Conservation (phyloP, 805 yeast genomes). For the Priceomyces haplophilus region DNA sequence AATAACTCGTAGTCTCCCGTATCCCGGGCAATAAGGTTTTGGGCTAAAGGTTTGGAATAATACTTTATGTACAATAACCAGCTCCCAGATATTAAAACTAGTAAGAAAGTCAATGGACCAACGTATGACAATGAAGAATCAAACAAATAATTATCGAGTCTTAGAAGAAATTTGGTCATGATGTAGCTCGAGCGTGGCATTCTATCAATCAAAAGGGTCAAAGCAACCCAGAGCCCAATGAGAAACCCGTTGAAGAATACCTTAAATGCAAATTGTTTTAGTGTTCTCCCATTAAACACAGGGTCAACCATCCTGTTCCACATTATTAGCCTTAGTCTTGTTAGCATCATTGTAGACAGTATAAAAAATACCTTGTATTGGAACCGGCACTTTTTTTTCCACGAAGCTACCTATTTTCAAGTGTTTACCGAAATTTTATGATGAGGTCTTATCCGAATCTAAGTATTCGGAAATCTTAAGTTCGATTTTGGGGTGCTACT, state of each 20-base stretch:
- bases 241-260: slow-evolving; percentile 4
- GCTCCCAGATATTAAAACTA: slow-evolving; percentile 19
- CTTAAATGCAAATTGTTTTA: not conserved
- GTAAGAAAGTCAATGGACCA: slow-evolving; percentile 10
- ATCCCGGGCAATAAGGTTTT: not conserved
- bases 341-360: not conserved
- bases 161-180: slow-evolving; percentile 49
- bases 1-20: slow-evolving; percentile 1
- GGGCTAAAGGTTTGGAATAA: not conserved
- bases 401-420: not conserved
- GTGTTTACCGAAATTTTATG: not conserved
- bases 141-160: slow-evolving; percentile 42
- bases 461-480: not conserved
- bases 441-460: too few relatives aligned
- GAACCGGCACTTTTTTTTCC: not conserved
- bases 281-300: slow-evolving; percentile 4
- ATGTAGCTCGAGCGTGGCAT: slow-evolving; percentile 48
- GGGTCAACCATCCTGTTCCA: slow-evolving; percentile 2
- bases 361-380: not conserved
- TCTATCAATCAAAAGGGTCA: slow-evolving; percentile 7
- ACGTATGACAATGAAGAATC: slow-evolving; percentile 10
- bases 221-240: slow-evolving; percentile 7
- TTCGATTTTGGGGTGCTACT: not conserved
- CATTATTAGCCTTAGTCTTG: not conserved
- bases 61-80: slow-evolving; percentile 15